Evolutionary conservation across 73 alveolate genomes (phyloP), one percentile per base, ranked within the genome.

Genomic region (Stentor coeruleus): DNA sequence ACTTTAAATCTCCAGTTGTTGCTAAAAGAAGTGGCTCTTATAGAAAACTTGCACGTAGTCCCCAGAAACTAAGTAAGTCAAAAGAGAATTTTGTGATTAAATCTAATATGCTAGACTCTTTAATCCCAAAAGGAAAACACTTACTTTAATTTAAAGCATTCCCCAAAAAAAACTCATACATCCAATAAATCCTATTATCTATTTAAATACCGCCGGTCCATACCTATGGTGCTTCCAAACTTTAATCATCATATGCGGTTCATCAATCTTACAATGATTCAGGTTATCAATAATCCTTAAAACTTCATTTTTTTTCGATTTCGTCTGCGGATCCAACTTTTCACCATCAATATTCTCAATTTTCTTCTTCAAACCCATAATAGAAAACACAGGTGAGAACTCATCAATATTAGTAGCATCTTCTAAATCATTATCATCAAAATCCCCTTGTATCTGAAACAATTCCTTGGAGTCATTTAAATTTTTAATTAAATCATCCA

Each of bases 161-260:
- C n/a, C n/a, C n/a, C n/a, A n/a, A n/a, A n/a, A n/a, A n/a, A n/a
- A n/a, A n/a, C n/a, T n/a, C n/a, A n/a, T n/a, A n/a, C n/a, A n/a
- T n/a, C n/a, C n/a, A n/a, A n/a, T n/a, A n/a, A n/a, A n/a, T n/a
- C n/a, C n/a, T n/a, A n/a, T n/a, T n/a, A n/a, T n/a, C 66, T 66
- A 66, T 20, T 66, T 40, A 33, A 66, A 66, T 66, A 28, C 33
- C n/a, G 79, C 49, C 11, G 79, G 79, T 28, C 33, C 79, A 66
- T 66, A 66, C 33, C 37, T 20, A 66, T 20, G 79, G 33, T 66
- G 79, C n/a, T 31, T 66, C n/a, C 11, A 66, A 0, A 66, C 79
- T 31, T 66, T 66, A 20, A 33, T 11, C 79, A 66, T 37, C 79
- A 66, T 66, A 31, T 66, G 79, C n/a, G 79, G 79, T 66, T 66